phyloP scores from a whole-genome alignment of 2,329 filamentous ascomycete species.

The Rhinocladiella similis region DNA sequence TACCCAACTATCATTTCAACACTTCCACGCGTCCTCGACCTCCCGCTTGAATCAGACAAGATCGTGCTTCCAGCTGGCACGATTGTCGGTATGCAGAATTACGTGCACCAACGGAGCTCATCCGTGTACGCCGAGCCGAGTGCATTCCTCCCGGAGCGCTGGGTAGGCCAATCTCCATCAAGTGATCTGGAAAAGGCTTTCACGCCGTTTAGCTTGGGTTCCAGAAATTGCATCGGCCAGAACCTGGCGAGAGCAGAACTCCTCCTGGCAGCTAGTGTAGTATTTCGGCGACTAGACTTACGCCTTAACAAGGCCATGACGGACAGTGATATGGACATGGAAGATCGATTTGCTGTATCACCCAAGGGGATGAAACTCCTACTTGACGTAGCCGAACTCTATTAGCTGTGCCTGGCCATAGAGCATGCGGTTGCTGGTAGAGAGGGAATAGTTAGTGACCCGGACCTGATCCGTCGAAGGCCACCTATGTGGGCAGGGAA shows the following conservation, averaged over 20 bases:
- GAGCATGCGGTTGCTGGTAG: too few species aligned
- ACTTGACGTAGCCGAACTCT: neutral
- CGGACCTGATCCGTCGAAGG: too few species aligned
- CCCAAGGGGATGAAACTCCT: constrained; percentile 2
- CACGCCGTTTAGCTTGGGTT: constrained; percentile 38
- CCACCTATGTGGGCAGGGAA: too few species aligned
- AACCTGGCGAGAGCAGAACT: constrained; percentile 27
- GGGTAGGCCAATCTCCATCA: constrained; percentile 19
- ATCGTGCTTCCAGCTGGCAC: constrained; percentile 23
- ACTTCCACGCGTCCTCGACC: constrained; percentile 22
- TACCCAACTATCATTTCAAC: constrained; percentile 28
- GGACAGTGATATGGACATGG: constrained; percentile 30
- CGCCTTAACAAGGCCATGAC: constrained; percentile 29
- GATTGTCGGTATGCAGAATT: constrained; percentile 23
- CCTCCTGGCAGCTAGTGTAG: constrained; percentile 28
- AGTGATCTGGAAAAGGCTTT: constrained; percentile 28
- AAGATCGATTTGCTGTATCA: constrained; percentile 8
- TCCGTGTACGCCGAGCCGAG: constrained; percentile 20
- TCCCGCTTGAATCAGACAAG: constrained; percentile 20
- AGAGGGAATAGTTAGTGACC: too few species aligned
- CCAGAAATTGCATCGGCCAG: constrained; percentile 36
- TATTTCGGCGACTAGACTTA: constrained; percentile 27
- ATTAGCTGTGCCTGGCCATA: too few species aligned
- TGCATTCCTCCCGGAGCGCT: constrained; percentile 27
- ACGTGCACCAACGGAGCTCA: constrained; percentile 19